Evolutionary conservation across 768 basidiomycete species (phyloP), one percentile per base, ranked within the genome.

Genomic region (Boletus barrowsii): DNA sequence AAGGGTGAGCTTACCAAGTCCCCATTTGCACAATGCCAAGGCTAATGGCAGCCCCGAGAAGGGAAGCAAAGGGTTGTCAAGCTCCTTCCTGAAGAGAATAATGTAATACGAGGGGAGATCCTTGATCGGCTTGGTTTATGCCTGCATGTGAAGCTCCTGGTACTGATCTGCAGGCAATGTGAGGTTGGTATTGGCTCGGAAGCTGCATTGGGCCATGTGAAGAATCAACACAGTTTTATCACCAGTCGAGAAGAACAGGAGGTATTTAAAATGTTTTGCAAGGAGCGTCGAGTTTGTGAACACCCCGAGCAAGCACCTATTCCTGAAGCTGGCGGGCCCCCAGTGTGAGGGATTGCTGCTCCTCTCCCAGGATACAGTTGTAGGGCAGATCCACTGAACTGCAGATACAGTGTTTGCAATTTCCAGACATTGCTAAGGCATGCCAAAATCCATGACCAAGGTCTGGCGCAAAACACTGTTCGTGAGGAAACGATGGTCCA

Each of bases 101-200:
- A n/a, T 0, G 3, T 51, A 24, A 5, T 5, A 3, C 5, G 10
- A 1, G 32, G 14, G 24, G 30, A 11, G 18, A 3, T 51, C 5
- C 49, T 55, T 1, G 42, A 51, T 6, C 10, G 17, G 29, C 33
- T 47, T 0, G 54, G 54, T 26, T 36, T 55, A 10, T 55, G 24
- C 35, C 0, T 55, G 32, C 39, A 51, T 10, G 0, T 10, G 11
- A 33, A 46, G 39, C 26, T 55, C 0, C 3, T 30, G 6, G 54
- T 55, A 11, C 39, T 55, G 8, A 51, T 55, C 10, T 55, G 54
- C 44, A 3, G 9, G 32, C 30, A 7, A 42, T 55, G 54, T 7
- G 13, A 55, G 24, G 6, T 22, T 0, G 43, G 39, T 5, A n/a
- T 55, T 1, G 5, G 13, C 17, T 55, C 49, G 17, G 44, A 29